Evolutionary conservation across 495 filamentous ascomycete genomes (phyloP).

Genomic region (Penicillium lagena): DNA sequence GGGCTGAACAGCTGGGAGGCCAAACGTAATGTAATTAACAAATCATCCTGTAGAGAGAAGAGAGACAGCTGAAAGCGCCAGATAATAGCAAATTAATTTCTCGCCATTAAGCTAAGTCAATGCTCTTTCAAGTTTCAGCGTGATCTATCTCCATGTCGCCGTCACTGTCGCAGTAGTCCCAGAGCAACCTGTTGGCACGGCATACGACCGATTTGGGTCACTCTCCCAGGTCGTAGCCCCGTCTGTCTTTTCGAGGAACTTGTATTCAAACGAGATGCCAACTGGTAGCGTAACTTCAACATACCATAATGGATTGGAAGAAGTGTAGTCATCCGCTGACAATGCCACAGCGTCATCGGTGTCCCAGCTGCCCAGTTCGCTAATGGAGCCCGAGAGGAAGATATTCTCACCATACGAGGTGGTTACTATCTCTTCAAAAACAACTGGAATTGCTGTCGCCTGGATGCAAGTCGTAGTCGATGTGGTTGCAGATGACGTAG

Average conservation of each 20-base stretch:
- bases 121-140: no score
- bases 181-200: conserved; percentile 42
- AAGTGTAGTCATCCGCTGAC: conserved; percentile 46
- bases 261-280: conserved; percentile 55
- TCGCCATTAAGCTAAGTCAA: no score
- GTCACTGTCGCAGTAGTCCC: conserved; percentile 16
- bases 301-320: conserved; percentile 51
- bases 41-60: no score
- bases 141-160: conserved; percentile 17
- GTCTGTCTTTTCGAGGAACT: conserved; percentile 55
- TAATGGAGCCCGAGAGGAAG: conserved; percentile 49
- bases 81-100: no score
- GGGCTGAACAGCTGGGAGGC: no score
- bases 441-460: conserved; percentile 46
- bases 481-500: conserved; percentile 22
- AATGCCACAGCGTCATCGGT: conserved; percentile 43
- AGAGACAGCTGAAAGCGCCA: no score
- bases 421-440: conserved; percentile 49
- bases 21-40: no score
- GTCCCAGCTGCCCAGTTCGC: conserved; percentile 52
- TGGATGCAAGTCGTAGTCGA: conserved; percentile 33
- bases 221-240: conserved; percentile 52
- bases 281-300: conserved; percentile 43
- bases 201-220: conserved; percentile 54
- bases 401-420: conserved; percentile 55